phyloP scores from a whole-genome alignment of 257 asterid genomes.

The Coffea canephora region DNA sequence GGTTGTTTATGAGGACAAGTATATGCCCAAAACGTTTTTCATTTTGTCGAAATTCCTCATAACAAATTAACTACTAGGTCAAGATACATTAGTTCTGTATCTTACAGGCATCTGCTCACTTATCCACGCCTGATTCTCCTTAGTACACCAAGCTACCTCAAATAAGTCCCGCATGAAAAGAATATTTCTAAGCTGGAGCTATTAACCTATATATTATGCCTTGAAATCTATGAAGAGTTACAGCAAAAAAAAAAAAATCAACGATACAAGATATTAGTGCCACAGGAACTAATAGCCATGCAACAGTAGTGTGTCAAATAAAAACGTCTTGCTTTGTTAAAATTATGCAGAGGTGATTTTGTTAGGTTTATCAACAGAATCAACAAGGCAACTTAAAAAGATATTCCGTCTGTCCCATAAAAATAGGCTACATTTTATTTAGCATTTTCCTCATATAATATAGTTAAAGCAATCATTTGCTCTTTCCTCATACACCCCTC shows the following conservation, averaged over 20 bases:
- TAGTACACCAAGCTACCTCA: not conserved
- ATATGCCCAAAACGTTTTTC: conserved; percentile 2
- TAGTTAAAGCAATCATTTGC: too few species aligned
- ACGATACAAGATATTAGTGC: not conserved
- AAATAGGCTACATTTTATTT: too few species aligned
- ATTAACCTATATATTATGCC: not conserved
- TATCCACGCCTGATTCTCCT: not conserved
- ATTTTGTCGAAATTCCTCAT: not conserved
- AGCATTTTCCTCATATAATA: too few species aligned
- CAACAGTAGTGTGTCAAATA: not conserved
- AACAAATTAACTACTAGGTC: not conserved
- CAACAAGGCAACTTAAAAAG: too few species aligned
- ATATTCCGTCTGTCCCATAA: too few species aligned
- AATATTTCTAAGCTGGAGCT: not conserved
- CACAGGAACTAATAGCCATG: not conserved
- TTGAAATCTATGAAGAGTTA: not conserved
- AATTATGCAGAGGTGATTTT: too few species aligned
- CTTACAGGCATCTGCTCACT: not conserved
- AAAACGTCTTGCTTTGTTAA: not conserved
- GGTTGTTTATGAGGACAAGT: not conserved
- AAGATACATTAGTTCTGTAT: not conserved
- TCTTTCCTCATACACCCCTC: too few species aligned
- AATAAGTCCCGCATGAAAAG: not conserved
- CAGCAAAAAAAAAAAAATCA: not conserved
- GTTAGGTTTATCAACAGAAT: not conserved